Base-by-base conservation (phyloP, 495 filamentous ascomycete genomes). In the Jackrogersella minutella region DNA sequence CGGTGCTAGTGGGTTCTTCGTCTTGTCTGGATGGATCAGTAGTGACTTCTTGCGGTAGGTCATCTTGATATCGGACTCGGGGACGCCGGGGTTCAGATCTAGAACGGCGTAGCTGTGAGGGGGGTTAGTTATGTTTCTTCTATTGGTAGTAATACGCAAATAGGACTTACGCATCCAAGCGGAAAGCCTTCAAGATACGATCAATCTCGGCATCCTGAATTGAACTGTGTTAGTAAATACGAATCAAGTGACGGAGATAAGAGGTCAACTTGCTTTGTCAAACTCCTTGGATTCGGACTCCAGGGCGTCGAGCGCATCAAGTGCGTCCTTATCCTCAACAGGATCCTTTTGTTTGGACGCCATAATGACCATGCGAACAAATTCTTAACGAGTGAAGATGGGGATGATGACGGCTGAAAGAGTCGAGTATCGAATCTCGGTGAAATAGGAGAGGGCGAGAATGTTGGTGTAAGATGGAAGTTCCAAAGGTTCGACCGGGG, bases 1-100 rank as follows among this genome's bases (percentile, higher is more conserved):
- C 0, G 95, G 94, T 7, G 95, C 95, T 26, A 81, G 84, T 1
- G 92, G 91, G 76, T 99, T 98, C 67, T 87, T 87, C 51, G 96
- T 97, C 79, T 98, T 98, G 80, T 99, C 95, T 9, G 95, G 95
- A 80, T 99, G 95, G 81, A 99, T 98, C 5, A 99, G 87, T 30
- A 99, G 88, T 13, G 95, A 99, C 75, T 97, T 98, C 70, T 90
- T 93, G 79, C 95, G 92, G 82, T 97, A 99, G 74, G 85, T 82
- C 62, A 87, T 79, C 79, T 97, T 98, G 82, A 99, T 98, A 79
- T 98, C 96, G 55, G 92, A 93, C 69, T 97, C 95, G 21, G 95
- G 87, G 31, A 97, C 91, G 73, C 95, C 95, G 5, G 95, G 95
- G 77, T 96, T 93, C 58, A 99, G 89, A 77, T 96, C 95, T 22